Percentiles rank a stretch among this genome's conserved stretches.
Evolutionary conservation across 2,329 filamentous ascomycete species (phyloP).

Genomic region (Hortaea werneckii): DNA sequence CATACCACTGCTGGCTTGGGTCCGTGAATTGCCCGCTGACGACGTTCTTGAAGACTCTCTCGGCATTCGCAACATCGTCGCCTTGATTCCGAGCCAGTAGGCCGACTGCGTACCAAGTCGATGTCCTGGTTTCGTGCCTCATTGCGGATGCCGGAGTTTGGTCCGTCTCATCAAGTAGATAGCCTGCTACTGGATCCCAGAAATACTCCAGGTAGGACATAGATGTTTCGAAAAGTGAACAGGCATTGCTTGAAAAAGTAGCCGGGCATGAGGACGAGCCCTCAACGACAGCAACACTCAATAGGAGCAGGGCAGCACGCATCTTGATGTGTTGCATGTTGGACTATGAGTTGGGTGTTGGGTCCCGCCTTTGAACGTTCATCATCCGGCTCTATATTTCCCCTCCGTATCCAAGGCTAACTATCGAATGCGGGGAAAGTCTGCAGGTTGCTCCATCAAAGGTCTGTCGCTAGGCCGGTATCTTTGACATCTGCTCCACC

Average conservation of each 20-base stretch:
- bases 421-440: too few relatives aligned
- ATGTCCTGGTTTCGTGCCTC: slow-evolving; percentile 47
- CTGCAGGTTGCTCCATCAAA: too few relatives aligned
- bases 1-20: slow-evolving; percentile 45
- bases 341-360: too few relatives aligned
- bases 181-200: slow-evolving; percentile 44
- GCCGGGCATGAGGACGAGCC: too few relatives aligned
- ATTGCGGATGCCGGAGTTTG: slow-evolving; percentile 29
- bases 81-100: slow-evolving; percentile 46
- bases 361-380: too few relatives aligned
- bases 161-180: slow-evolving; percentile 43
- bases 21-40: slow-evolving; percentile 41
- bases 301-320: too few relatives aligned
- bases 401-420: too few relatives aligned
- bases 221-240: slow-evolving; percentile 8
- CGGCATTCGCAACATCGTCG: slow-evolving; percentile 41
- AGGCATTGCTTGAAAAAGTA: slow-evolving; percentile 1
- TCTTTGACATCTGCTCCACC: too few relatives aligned
- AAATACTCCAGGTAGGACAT: slow-evolving; percentile 36
- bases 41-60: slow-evolving; percentile 45
- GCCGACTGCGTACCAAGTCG: slow-evolving; percentile 50
- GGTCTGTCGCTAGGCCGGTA: too few relatives aligned
- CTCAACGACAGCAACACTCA: too few relatives aligned
- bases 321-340: too few relatives aligned
- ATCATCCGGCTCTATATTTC: too few relatives aligned